Evolutionary conservation across 768 basidiomycete species (phyloP).

Genomic region (Mycena filopes): DNA sequence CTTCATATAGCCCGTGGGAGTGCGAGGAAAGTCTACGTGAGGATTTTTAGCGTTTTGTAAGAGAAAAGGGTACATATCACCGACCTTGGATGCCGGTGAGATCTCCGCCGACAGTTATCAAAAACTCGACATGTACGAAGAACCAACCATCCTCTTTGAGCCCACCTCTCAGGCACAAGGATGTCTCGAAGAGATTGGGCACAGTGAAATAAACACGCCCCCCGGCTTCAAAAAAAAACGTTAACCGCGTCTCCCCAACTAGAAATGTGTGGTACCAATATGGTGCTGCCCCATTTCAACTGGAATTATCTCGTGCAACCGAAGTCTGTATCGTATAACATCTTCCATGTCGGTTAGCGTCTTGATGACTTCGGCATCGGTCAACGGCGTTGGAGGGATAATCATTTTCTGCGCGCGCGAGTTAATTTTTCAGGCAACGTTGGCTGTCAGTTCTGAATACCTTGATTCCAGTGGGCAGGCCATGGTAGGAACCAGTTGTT

Average conservation of each 20-base stretch:
- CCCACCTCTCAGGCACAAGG: constrained; percentile 78
- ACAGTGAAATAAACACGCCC: constrained; percentile 85
- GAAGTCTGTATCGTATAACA: constrained; percentile 81
- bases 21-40: constrained; percentile 74
- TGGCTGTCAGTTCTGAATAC: constrained; percentile 48
- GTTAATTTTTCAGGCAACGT: constrained; percentile 3
- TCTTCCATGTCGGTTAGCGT: constrained; percentile 81
- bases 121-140: constrained; percentile 80
- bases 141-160: constrained; percentile 85
- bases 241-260: constrained; percentile 27
- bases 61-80: background rate
- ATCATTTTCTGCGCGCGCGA: constrained; percentile 66
- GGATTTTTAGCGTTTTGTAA: background rate
- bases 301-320: constrained; percentile 83
- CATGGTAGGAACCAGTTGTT: constrained; percentile 85
- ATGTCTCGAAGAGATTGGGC: constrained; percentile 77
- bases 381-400: constrained; percentile 71
- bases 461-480: constrained; percentile 86
- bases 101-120: constrained; percentile 79
- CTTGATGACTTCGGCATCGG: constrained; percentile 70
- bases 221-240: constrained; percentile 57
- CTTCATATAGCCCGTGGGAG: constrained; percentile 70
- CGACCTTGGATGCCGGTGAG: constrained; percentile 77
- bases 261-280: constrained; percentile 58
- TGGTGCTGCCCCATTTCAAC: constrained; percentile 80